Percentiles rank a stretch among this genome's conserved stretches.
Evolutionary conservation across 371 early-diverging fungal genomes (phyloP).

Genomic region (Syncephalastrum monosporum): DNA sequence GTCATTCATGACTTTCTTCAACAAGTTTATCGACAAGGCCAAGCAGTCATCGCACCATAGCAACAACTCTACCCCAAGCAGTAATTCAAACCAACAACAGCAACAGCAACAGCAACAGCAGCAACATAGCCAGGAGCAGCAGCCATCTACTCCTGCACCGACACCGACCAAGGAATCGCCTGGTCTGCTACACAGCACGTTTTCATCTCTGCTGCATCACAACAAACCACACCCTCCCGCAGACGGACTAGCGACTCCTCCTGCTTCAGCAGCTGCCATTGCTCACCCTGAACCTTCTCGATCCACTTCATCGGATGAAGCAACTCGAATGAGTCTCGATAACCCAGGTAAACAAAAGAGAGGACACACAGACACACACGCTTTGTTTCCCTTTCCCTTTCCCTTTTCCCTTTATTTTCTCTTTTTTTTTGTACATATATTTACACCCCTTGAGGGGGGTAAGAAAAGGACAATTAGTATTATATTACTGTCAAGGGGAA

Average conservation of each 20-base stretch:
- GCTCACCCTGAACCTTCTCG: slow-evolving; percentile 12
- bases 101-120: slow-evolving; percentile 4
- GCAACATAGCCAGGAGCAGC: slow-evolving; percentile 10
- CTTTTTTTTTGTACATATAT: too few relatives aligned
- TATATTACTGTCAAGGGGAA: too few relatives aligned
- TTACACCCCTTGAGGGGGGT: background rate
- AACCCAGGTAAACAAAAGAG: slow-evolving; percentile 12
- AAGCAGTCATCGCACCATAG: slow-evolving; percentile 14
- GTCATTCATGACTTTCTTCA: slow-evolving; percentile 21
- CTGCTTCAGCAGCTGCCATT: slow-evolving; percentile 3
- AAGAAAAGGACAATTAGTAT: too few relatives aligned
- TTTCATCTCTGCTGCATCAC: slow-evolving; percentile 4
- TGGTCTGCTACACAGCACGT: slow-evolving; percentile 10
- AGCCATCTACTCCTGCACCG: slow-evolving; percentile 15
- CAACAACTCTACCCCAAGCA: slow-evolving; percentile 9
- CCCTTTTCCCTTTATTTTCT: too few relatives aligned
- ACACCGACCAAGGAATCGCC: slow-evolving; percentile 14
- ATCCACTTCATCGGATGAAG: slow-evolving; percentile 16
- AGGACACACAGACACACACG: too few relatives aligned
- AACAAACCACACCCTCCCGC: slow-evolving; percentile 3
- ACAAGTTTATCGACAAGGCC: slow-evolving; percentile 26
- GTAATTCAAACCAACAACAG: slow-evolving; percentile 13
- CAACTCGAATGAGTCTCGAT: slow-evolving; percentile 25
- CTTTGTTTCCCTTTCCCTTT: too few relatives aligned
- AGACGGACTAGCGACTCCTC: slow-evolving; percentile 12